These are phyloP conservation scores for Ogataea kodamae DNA, from an alignment of 805 yeast species.

Conservation along the genomic window DNA sequence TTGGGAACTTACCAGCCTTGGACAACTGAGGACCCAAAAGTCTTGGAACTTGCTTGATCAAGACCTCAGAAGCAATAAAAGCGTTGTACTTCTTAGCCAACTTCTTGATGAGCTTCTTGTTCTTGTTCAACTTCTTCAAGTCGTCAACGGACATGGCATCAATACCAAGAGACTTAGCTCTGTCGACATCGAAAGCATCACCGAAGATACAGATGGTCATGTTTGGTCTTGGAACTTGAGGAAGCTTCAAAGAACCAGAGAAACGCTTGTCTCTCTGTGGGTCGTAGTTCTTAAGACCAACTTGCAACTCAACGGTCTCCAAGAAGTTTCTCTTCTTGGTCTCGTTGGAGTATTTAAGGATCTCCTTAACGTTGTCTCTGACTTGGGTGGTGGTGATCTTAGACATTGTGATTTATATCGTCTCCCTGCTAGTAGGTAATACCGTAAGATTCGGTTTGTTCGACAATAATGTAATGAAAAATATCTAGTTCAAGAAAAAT, in stretches of 20 bases:
- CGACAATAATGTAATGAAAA: conserved; percentile 40
- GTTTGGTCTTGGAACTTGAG: conserved; percentile 99
- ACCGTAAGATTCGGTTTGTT: conserved; percentile 39
- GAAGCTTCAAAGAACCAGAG: conserved; percentile 98
- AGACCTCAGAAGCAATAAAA: conserved; percentile 97
- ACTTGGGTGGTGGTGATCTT: conserved; percentile 90
- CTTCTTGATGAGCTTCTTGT: conserved; percentile 99
- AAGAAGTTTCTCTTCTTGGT: conserved; percentile 99
- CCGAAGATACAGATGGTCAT: conserved; percentile 99
- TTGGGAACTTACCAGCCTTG: conserved; percentile 99
- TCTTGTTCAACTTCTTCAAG: conserved; percentile 99
- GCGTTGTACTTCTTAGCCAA: conserved; percentile 99
- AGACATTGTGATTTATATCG: conserved; percentile 49
- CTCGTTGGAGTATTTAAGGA: conserved; percentile 84
- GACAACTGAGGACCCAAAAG: conserved; percentile 99
- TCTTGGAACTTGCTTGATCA: conserved; percentile 99
- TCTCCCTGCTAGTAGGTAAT: conserved; percentile 68
- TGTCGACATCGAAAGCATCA: conserved; percentile 99
- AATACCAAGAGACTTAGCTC: conserved; percentile 98
- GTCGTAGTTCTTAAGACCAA: conserved; percentile 99
- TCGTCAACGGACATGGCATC: conserved; percentile 99
- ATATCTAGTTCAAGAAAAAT: background rate
- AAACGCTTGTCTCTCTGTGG: conserved; percentile 99
- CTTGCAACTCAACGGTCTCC: conserved; percentile 99
- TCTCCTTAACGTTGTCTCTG: conserved; percentile 93